Evolutionary conservation across 768 basidiomycete genomes (phyloP).

Genomic region (Tulasnella sp.): DNA sequence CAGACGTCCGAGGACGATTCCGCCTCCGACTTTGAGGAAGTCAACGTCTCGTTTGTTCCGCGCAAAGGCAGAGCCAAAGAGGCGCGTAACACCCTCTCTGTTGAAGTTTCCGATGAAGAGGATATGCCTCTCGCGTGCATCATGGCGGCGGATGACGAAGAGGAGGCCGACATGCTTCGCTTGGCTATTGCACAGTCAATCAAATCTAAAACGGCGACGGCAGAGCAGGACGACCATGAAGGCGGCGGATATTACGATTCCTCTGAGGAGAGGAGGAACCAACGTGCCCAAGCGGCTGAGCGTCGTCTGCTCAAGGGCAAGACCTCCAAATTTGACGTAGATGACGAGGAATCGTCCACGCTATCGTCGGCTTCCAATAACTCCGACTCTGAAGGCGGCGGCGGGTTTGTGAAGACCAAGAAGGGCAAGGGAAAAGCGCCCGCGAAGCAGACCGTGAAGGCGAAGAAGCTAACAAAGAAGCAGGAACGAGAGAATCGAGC

Average conservation of each 20-base stretch:
- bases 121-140: slow-evolving; percentile 9
- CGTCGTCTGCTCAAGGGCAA: slow-evolving; percentile 30
- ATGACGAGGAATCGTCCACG: neutral
- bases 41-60: neutral
- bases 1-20: too few species aligned
- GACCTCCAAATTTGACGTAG: neutral
- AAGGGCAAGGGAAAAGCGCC: slow-evolving; percentile 7
- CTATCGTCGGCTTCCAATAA: neutral
- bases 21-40: slow-evolving; percentile 2
- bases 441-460: neutral
- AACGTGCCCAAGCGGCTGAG: slow-evolving; percentile 44
- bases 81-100: slow-evolving; percentile 21
- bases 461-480: slow-evolving; percentile 4
- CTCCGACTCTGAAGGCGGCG: neutral
- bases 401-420: neutral
- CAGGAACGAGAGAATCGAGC: slow-evolving; percentile 10
- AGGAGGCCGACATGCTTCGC: slow-evolving; percentile 45
- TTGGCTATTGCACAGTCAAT: slow-evolving; percentile 49
- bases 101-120: slow-evolving; percentile 29
- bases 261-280: neutral
- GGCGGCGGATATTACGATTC: slow-evolving; percentile 30
- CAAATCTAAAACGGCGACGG: slow-evolving; percentile 27
- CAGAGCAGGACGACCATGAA: slow-evolving; percentile 24
- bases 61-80: slow-evolving; percentile 3
- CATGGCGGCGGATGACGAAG: slow-evolving; percentile 24